Conservation (phyloP, 1,284 basidiomycete species). For the Rhodotorula mucilaginosa region DNA sequence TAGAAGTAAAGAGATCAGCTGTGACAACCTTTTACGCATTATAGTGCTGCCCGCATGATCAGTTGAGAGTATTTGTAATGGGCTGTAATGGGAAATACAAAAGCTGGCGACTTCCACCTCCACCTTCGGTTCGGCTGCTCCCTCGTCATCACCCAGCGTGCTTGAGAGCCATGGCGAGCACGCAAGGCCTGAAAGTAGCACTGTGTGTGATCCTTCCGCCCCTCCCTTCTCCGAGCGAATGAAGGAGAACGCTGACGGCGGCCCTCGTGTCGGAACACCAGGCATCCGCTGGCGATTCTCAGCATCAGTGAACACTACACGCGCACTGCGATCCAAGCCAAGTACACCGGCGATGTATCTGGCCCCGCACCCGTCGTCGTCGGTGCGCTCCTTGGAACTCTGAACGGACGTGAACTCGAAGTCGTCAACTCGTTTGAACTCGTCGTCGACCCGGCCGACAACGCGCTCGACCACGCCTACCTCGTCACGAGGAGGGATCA, state of each 20-base stretch:
- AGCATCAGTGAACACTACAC: conserved; percentile 96
- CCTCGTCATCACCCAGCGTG: too few species aligned
- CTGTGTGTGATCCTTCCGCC: conserved; percentile 10
- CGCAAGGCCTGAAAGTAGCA: conserved; percentile 24
- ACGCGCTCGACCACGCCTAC: conserved; percentile 72
- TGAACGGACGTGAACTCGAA: conserved; percentile 88
- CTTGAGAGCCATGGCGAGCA: background rate
- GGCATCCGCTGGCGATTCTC: conserved; percentile 88
- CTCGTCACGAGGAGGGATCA: conserved; percentile 79
- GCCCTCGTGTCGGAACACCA: background rate
- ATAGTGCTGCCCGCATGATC: too few species aligned
- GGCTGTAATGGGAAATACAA: too few species aligned
- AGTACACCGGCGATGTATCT: background rate
- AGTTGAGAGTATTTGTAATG: too few species aligned
- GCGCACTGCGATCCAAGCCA: conserved; percentile 66
- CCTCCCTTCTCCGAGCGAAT: background rate
- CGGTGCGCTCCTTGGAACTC: conserved; percentile 90
- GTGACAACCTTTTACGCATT: too few species aligned
- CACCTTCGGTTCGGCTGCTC: too few species aligned
- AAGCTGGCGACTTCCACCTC: too few species aligned
- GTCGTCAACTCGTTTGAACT: conserved; percentile 96
- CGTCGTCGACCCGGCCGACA: conserved; percentile 53
- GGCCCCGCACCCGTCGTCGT: conserved; percentile 60
- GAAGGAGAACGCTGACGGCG: background rate
- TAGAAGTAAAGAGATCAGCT: too few species aligned